These are phyloP conservation scores for Selaginella tamariscina DNA, from an alignment of 75 land plant species.

Conservation along the genomic window DNA sequence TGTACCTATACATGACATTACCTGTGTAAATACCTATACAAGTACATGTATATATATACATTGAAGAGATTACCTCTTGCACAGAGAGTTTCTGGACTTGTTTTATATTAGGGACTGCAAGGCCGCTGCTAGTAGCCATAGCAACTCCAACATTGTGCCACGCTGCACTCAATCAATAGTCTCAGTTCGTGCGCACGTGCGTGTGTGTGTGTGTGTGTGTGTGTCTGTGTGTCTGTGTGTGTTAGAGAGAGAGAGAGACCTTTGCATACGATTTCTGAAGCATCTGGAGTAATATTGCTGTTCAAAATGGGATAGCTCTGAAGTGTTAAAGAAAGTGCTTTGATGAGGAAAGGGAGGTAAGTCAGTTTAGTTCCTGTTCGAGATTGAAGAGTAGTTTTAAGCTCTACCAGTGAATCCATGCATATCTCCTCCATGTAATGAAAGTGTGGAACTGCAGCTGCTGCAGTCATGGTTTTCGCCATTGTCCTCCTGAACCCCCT, in stretches of 20 bases:
- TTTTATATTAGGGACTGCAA: conserved; percentile 95
- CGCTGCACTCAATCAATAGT: conserved; percentile 40
- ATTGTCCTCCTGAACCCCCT: conserved; percentile 91
- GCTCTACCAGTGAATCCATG: conserved; percentile 49
- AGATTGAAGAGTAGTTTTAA: conserved; percentile 53
- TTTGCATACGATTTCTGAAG: conserved; percentile 57
- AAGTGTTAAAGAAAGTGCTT: conserved; percentile 78
- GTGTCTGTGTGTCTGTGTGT: neutral
- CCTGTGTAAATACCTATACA: too few species aligned
- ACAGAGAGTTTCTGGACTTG: conserved; percentile 77
- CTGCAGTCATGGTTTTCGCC: conserved; percentile 91
- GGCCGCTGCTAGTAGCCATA: conserved; percentile 74
- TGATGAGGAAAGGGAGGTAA: conserved; percentile 69
- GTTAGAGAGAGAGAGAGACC: conserved; percentile 28
- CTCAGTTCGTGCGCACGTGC: neutral
- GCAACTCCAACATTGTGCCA: conserved; percentile 93
- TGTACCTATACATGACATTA: too few species aligned
- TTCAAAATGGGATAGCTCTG: conserved; percentile 70
- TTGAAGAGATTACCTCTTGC: conserved; percentile 42
- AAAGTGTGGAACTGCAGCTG: conserved; percentile 92
- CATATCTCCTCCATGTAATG: conserved; percentile 82
- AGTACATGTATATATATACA: neutral
- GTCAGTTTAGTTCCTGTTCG: conserved; percentile 60
- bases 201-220: neutral
- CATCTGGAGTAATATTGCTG: conserved; percentile 67